Evolutionary conservation across 2,329 filamentous ascomycete genomes (phyloP).

Genomic region (Corynespora cassiicola): DNA sequence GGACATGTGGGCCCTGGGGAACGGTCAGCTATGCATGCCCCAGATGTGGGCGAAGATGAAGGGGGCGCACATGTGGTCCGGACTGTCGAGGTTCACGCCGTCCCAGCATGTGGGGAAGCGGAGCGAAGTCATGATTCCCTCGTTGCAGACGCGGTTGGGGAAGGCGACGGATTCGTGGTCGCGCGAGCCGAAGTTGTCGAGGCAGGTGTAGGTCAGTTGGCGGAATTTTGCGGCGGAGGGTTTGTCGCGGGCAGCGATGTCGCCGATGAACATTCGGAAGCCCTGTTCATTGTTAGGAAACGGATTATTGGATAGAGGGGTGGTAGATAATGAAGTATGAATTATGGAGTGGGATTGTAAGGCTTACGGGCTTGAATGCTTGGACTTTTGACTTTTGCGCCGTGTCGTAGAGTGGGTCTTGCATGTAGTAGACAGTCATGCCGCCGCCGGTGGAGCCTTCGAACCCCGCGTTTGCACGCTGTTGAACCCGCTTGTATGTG

Average conservation of each 20-base stretch:
- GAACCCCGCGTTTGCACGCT: constrained; percentile 35
- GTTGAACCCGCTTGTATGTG: constrained; percentile 48
- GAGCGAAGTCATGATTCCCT: constrained; percentile 39
- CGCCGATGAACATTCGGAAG: constrained; percentile 24
- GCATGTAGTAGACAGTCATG: constrained; percentile 27
- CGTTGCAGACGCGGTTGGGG: constrained; percentile 51
- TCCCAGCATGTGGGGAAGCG: constrained; percentile 43
- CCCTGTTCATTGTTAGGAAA: constrained; percentile 10
- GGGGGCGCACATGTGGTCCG: constrained; percentile 60
- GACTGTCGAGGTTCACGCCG: constrained; percentile 62
- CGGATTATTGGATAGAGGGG: constrained; percentile 26
- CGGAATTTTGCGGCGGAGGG: constrained; percentile 42
- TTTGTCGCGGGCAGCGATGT: constrained; percentile 33
- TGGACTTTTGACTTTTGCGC: constrained; percentile 17
- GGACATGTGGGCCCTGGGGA: constrained; percentile 62
- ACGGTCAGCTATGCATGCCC: constrained; percentile 5
- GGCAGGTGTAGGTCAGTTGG: constrained; percentile 52
- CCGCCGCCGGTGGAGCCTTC: constrained; percentile 15
- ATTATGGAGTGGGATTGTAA: constrained; percentile 1
- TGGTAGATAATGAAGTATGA: constrained; percentile 39
- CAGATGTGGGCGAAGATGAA: constrained; percentile 45
- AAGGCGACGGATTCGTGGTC: constrained; percentile 43
- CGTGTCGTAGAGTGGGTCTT: constrained; percentile 21
- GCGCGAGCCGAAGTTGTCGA: constrained; percentile 28
- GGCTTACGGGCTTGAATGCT: constrained; percentile 21